Evolutionary conservation across 129 eudicot genomes (phyloP), one percentile per base, ranked within the genome.

Genomic region (Heracleum sosnowskyi): DNA sequence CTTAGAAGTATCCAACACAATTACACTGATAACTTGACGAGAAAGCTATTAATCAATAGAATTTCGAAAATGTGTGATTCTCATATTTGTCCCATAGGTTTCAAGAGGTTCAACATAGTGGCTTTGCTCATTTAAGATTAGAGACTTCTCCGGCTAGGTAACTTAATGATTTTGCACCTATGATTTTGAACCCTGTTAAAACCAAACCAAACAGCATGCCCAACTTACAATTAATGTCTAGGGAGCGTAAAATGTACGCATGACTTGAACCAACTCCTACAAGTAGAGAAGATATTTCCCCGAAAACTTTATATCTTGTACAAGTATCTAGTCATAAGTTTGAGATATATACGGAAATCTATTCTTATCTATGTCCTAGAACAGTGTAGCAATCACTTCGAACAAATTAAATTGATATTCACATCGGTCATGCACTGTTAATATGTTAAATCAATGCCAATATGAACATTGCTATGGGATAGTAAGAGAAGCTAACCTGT

Each of bases 401-500:
- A 55, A 55, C 64, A 55, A 22, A 55, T 22, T 6, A 57, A 22
- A 55, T 24, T 24, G 64, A 55, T 4, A 24, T 51, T 51, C 62
- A 20, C 31, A 24, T 7, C 4, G 1, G 29, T 2, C 31, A n/a
- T 57, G 33, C 71, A 64, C 71, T 11, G 71, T 31, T 10, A 12
- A 64, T 12, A 28, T 35, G 7, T 31, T 15, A 29, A 57, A 64
- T 33, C 15, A 64, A 12, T 64, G 71, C 22, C 71, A 64, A 20
- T 26, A 28, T 51, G 26, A 45, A 62, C 26, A 81, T 39, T 35
- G 80, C 76, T 44, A 76, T 36, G 4, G 79, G 62, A 69, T 37
- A 47, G 7, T 62, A 28, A 24, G 37, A 47, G 62, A 3, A 46
- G 72, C 81, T 62, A 7, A 90, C 99, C 99, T 96, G 99, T 76